Conservation (phyloP, 2,329 filamentous ascomycete species). For the Venturiaceae sp. region DNA sequence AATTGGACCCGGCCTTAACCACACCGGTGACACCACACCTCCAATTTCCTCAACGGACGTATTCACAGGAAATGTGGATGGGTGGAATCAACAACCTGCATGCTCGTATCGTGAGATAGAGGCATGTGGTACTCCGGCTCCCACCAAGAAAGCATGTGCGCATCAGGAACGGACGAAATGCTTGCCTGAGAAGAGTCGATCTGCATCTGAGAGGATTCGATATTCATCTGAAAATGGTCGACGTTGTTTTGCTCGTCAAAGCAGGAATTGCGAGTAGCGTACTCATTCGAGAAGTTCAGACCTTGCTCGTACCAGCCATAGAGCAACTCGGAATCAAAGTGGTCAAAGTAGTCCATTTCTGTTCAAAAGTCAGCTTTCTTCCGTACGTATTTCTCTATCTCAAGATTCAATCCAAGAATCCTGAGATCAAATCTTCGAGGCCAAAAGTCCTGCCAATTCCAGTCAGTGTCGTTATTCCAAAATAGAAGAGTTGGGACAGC, state of each 20-base stretch:
- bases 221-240: too few species aligned
- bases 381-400: too few species aligned
- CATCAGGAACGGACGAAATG: neutral
- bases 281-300: neutral
- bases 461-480: neutral
- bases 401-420: neutral
- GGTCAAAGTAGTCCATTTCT: neutral
- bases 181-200: neutral
- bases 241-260: too few species aligned
- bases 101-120: neutral
- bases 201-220: too few species aligned
- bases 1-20: too few species aligned
- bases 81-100: neutral
- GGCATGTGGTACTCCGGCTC: neutral
- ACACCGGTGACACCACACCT: too few species aligned
- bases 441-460: neutral
- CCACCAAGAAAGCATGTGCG: neutral
- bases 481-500: neutral
- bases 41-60: neutral
- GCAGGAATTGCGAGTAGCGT: neutral
- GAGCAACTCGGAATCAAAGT: too few species aligned
- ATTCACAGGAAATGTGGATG: neutral
- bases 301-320: too few species aligned
- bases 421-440: neutral
- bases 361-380: neutral